Evolutionary conservation across 495 filamentous ascomycete species (phyloP), one percentile per base, ranked within the genome.

Genomic region (Darksidea phi): DNA sequence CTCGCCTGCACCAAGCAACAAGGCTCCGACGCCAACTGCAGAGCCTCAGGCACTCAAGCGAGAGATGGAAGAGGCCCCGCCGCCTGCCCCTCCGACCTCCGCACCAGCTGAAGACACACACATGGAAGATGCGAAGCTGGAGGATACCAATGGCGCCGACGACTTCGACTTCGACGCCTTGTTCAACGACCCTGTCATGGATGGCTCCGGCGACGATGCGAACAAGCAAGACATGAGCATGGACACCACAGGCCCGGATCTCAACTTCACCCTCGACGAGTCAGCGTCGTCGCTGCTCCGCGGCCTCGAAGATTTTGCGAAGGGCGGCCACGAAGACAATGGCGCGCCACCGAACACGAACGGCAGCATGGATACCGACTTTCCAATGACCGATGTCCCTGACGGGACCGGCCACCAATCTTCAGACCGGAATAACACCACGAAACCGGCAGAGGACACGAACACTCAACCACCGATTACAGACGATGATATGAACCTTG

Each of bases 301-400:
- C 42, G 66, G 66, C 15, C 62, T 69, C 13, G 66, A 69, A 43
- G 63, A 63, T 32, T 69, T 65, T 45, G 66, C 66, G 6, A 69
- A 66, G 38, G 26, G n/a, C 34, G 28, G 34, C 45, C 26, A 59
- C 37, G 42, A 59, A n/a, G 12, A 10, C 3, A 28, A 13, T 1
- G 36, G 13, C 46, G 20, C 46, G 21, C 12, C 7, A 5, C 6
- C 41, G 41, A 21, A 58, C 10, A 7, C 48, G 47, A 48, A 45
- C 41, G n/a, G 18, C n/a, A 54, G 45, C 49, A 1, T 52, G 0
- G 26, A 49, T 51, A 41, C 37, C 12, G 66, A 69, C 54, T 66
- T 69, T 18, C 21, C 53, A 13, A 69, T 68, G 57, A 46, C 59
- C 2, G 61, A 68, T 28, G 43, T 68, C 1, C 66, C 66, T 18